A percentile compares a stretch with the other conserved stretches of the same genome.
Conservation (phyloP, 225 moss, liverwort and hornwort species). For the Sphagnum contortum region DNA sequence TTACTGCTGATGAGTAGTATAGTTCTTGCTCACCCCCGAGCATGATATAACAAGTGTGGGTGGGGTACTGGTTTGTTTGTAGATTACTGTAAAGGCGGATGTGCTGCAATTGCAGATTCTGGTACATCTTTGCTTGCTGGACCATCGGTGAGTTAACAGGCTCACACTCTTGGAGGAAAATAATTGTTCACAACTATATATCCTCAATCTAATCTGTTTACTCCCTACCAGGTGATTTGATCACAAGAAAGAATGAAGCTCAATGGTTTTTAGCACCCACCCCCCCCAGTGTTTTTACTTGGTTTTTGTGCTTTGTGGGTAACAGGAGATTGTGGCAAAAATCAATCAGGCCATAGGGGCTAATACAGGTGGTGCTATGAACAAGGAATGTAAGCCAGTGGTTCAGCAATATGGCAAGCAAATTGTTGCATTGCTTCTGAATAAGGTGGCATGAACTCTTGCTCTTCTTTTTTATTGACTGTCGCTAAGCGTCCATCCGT, state of each 20-base stretch:
- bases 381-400: slow-evolving; percentile 79
- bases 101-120: slow-evolving; percentile 90
- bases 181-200: too few relatives aligned
- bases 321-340: slow-evolving; percentile 74
- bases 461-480: too few relatives aligned
- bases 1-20: too few relatives aligned
- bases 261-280: too few relatives aligned
- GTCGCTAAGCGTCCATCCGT: too few relatives aligned
- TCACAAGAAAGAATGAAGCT: too few relatives aligned
- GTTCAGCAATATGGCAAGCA: slow-evolving; percentile 75
- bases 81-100: slow-evolving; percentile 46
- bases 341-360: slow-evolving; percentile 89
- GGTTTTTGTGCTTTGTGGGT: neutral
- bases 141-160: slow-evolving; percentile 50
- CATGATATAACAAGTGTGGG: neutral
- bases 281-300: neutral
- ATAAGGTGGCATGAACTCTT: slow-evolving; percentile 29
- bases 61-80: slow-evolving; percentile 31
- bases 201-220: too few relatives aligned
- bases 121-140: slow-evolving; percentile 94
- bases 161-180: too few relatives aligned
- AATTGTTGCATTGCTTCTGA: slow-evolving; percentile 64
- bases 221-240: too few relatives aligned
- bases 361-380: slow-evolving; percentile 54
- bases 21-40: too few relatives aligned